Conservation (phyloP, 2,329 filamentous ascomycete genomes). For the Colletotrichum tropicicola region DNA sequence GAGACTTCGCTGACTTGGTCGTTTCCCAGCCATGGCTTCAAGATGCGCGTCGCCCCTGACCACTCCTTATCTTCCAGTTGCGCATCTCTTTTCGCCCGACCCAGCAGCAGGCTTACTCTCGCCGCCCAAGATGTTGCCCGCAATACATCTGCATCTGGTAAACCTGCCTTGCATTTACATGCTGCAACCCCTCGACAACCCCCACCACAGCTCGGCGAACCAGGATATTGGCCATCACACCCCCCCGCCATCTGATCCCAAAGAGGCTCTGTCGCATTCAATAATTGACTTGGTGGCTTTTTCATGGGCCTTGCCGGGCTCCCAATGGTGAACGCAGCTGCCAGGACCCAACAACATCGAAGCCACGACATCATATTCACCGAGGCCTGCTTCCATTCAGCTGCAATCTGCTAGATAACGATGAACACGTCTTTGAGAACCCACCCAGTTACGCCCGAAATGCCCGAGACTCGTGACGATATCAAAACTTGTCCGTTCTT, state of each 20-base stretch:
- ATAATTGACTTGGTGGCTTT: conserved; percentile 10
- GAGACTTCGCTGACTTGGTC: not conserved
- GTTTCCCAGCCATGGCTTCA: not conserved
- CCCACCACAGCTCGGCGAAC: conserved; percentile 7
- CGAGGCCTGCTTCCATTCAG: conserved; percentile 20
- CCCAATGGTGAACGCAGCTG: not conserved
- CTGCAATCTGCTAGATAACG: conserved; percentile 6
- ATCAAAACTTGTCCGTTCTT: not conserved
- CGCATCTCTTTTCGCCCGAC: not conserved
- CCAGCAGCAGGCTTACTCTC: not conserved
- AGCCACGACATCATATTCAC: conserved; percentile 12
- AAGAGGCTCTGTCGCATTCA: conserved; percentile 24
- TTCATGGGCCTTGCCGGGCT: conserved; percentile 1
- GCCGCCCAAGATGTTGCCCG: not conserved
- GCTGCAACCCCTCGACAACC: not conserved
- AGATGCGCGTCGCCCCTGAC: not conserved
- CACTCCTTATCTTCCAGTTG: not conserved
- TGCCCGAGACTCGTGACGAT: not conserved
- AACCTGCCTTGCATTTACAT: not conserved
- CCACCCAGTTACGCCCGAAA: not conserved
- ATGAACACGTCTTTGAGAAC: conserved; percentile 1
- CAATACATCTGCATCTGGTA: not conserved
- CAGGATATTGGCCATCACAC: not conserved
- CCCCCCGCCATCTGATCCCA: not conserved
- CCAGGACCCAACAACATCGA: not conserved